Evolutionary conservation across 2,329 filamentous ascomycete genomes (phyloP).

Genomic region (Didymella sp.): DNA sequence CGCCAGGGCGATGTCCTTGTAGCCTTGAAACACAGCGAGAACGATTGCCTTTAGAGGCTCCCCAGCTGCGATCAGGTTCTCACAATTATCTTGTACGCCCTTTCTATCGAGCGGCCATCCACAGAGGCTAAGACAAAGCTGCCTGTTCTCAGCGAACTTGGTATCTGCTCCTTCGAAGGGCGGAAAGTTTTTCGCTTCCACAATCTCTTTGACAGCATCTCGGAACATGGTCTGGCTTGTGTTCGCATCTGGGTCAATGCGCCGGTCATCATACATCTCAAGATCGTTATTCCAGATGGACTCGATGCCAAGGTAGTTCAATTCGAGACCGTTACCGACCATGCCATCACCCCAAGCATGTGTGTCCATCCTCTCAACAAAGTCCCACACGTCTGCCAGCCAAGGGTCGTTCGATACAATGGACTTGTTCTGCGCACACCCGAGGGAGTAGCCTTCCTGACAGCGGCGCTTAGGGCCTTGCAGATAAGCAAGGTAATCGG

Average conservation of each 20-base stretch:
- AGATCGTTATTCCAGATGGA: slow-evolving; percentile 75
- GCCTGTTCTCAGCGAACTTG: slow-evolving; percentile 71
- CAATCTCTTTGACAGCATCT: slow-evolving; percentile 66
- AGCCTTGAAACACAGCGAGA: slow-evolving; percentile 75
- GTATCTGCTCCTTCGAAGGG: slow-evolving; percentile 70
- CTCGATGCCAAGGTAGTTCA: slow-evolving; percentile 77
- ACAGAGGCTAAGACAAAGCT: slow-evolving; percentile 77
- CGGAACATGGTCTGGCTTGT: slow-evolving; percentile 64
- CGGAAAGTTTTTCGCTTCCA: slow-evolving; percentile 67
- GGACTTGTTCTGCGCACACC: slow-evolving; percentile 69
- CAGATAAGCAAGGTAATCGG: slow-evolving; percentile 45
- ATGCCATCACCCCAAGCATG: slow-evolving; percentile 73
- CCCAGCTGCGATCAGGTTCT: slow-evolving; percentile 59
- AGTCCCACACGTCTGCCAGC: slow-evolving; percentile 81
- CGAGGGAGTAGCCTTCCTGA: slow-evolving; percentile 62
- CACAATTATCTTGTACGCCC: slow-evolving; percentile 57
- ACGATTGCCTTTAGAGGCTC: slow-evolving; percentile 79
- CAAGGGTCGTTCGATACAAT: slow-evolving; percentile 76
- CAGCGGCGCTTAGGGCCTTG: slow-evolving; percentile 60
- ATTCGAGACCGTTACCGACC: slow-evolving; percentile 70
- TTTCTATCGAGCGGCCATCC: slow-evolving; percentile 69
- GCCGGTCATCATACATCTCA: slow-evolving; percentile 57
- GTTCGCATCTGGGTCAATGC: slow-evolving; percentile 47
- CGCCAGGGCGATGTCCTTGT: slow-evolving; percentile 71
- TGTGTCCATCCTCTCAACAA: slow-evolving; percentile 70